Conservation (phyloP, 2,329 filamentous ascomycete genomes). For the Calonectria montana region DNA sequence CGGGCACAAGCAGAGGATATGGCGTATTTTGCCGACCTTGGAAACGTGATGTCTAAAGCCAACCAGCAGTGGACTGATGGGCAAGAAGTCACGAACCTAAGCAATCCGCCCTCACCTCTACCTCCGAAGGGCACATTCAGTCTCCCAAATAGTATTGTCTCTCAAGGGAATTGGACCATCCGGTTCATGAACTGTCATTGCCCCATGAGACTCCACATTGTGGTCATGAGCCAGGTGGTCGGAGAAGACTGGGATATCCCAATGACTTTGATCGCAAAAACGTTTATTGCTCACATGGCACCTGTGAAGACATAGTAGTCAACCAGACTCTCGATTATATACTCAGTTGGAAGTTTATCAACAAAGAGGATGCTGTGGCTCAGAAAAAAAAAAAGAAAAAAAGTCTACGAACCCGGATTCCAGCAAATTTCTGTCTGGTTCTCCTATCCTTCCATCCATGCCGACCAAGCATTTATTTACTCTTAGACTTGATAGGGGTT, state of each 20-base stretch:
- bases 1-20: background rate
- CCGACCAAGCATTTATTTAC: background rate
- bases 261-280: background rate
- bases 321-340: background rate
- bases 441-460: background rate
- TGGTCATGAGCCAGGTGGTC: background rate
- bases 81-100: background rate
- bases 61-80: background rate
- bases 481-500: conserved; percentile 37
- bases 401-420: background rate
- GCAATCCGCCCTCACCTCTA: background rate
- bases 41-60: background rate
- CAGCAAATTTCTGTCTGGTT: background rate
- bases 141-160: background rate
- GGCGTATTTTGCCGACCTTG: background rate
- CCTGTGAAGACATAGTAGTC: background rate
- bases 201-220: background rate
- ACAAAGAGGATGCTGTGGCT: background rate
- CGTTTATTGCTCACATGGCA: background rate
- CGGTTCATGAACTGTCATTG: background rate
- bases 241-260: background rate
- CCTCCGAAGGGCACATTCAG: background rate
- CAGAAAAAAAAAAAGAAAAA: background rate
- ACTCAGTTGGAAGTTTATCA: background rate
- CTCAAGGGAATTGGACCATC: background rate